Percentiles rank a stretch among this genome's conserved stretches.
phyloP scores from a whole-genome alignment of 176 grass and related monocot genomes.

The Tuctoria greenei region DNA sequence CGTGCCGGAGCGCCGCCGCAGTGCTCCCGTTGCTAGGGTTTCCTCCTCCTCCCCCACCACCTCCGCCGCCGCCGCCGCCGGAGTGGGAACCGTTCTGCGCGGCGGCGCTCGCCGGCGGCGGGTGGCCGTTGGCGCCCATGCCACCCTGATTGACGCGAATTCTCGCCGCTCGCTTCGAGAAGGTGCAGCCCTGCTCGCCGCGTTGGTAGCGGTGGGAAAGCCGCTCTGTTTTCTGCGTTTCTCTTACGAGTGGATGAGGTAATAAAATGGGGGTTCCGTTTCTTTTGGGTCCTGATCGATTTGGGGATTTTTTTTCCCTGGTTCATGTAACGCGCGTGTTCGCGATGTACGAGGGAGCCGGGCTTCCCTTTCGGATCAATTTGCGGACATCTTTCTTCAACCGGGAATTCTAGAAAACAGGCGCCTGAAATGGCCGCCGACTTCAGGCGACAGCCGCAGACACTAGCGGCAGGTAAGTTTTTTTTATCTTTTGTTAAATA shows the following conservation, averaged over 20 bases:
- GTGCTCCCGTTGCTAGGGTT: conserved; percentile 71
- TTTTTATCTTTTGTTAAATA: no score
- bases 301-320: conserved; percentile 29
- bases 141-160: conserved; percentile 33
- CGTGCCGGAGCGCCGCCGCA: conserved; percentile 58
- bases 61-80: conserved; percentile 35
- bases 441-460: no score
- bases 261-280: conserved; percentile 29
- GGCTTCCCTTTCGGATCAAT: no score
- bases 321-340: not conserved
- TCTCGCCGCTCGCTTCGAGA: conserved; percentile 23
- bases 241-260: conserved; percentile 42
- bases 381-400: no score
- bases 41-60: conserved; percentile 31
- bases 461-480: no score
- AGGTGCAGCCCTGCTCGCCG: conserved; percentile 24
- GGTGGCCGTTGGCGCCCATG: conserved; percentile 78
- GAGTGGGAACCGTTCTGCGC: conserved; percentile 51
- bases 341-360: conserved; percentile 13
- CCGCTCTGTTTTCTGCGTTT: conserved; percentile 23
- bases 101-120: conserved; percentile 44
- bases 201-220: conserved; percentile 19
- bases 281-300: conserved; percentile 35
- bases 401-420: no score
- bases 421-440: no score